A percentile compares a stretch with the other conserved stretches of the same genome.
These are phyloP conservation scores for Agrocybe praecox DNA, from an alignment of 768 basidiomycete genomes.

Conservation along the genomic window DNA sequence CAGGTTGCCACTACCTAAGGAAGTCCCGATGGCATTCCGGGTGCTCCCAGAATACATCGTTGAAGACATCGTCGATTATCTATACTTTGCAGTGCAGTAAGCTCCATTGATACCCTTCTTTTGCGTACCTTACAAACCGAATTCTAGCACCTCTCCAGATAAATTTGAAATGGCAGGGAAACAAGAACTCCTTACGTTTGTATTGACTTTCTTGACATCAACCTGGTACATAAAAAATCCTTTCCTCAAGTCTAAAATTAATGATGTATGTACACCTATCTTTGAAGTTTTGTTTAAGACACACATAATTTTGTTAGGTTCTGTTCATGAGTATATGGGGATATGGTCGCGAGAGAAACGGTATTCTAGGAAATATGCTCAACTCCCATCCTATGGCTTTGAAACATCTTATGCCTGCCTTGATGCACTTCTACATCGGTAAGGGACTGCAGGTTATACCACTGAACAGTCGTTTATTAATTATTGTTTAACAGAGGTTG, in stretches of 20 bases:
- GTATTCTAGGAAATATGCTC: conserved; percentile 80
- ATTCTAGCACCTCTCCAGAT: conserved; percentile 62
- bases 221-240: conserved; percentile 99
- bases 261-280: conserved; percentile 60
- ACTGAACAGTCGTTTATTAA: not conserved
- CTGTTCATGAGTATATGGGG: conserved; percentile 74
- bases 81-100: conserved; percentile 82
- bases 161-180: conserved; percentile 86
- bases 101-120: conserved; percentile 19
- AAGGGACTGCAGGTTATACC: conserved; percentile 20
- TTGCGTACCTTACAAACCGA: not conserved
- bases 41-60: conserved; percentile 92
- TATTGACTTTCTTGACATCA: conserved; percentile 88
- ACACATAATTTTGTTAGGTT: conserved; percentile 43
- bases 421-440: conserved; percentile 97
- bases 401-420: conserved; percentile 85
- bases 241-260: conserved; percentile 94
- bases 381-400: conserved; percentile 86
- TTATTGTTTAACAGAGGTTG: conserved; percentile 71
- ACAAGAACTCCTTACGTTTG: conserved; percentile 83
- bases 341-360: conserved; percentile 65
- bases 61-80: conserved; percentile 92
- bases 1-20: conserved; percentile 83
- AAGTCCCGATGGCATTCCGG: conserved; percentile 83
- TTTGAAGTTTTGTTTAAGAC: not conserved